Percentiles rank a stretch among this genome's conserved stretches.
phyloP scores from a whole-genome alignment of 2,329 filamentous ascomycete genomes.

The Talaromyces sp. region DNA sequence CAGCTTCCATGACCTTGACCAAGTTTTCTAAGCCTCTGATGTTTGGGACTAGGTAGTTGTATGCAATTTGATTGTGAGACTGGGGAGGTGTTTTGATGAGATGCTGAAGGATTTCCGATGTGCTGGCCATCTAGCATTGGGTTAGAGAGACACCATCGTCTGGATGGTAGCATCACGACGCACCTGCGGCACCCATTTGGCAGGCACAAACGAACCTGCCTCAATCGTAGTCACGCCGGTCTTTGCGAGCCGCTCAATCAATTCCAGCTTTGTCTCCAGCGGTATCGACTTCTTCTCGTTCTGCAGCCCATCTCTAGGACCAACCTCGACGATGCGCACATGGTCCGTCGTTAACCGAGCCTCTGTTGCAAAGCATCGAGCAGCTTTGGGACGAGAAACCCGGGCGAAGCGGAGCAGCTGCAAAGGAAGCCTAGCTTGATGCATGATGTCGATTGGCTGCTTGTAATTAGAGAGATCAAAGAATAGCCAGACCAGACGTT shows the following conservation, averaged over 20 bases:
- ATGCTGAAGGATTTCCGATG: slow-evolving; percentile 54
- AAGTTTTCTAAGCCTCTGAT: slow-evolving; percentile 57
- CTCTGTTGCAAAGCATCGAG: slow-evolving; percentile 33
- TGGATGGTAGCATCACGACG: not conserved
- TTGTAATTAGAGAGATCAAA: not conserved
- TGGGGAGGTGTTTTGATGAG: slow-evolving; percentile 48
- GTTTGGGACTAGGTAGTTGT: slow-evolving; percentile 64
- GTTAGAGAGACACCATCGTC: not conserved
- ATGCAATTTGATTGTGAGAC: slow-evolving; percentile 51
- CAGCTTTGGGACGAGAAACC: not conserved
- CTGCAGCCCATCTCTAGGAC: slow-evolving; percentile 50
- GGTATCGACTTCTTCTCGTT: slow-evolving; percentile 48
- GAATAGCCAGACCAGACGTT: not conserved
- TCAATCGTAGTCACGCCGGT: slow-evolving; percentile 49
- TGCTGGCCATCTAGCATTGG: slow-evolving; percentile 56
- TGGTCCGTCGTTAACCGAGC: slow-evolving; percentile 41
- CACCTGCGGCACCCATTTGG: slow-evolving; percentile 52
- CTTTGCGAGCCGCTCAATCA: slow-evolving; percentile 43
- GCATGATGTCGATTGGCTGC: slow-evolving; percentile 14
- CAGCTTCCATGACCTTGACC: slow-evolving; percentile 47
- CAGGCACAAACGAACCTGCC: slow-evolving; percentile 49
- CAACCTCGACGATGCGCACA: slow-evolving; percentile 51
- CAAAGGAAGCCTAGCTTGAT: slow-evolving; percentile 22
- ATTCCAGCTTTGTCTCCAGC: slow-evolving; percentile 44
- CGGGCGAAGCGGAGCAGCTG: slow-evolving; percentile 19